Base-by-base conservation (phyloP, 1,284 basidiomycete genomes). In the Phenoliferia sp. region DNA sequence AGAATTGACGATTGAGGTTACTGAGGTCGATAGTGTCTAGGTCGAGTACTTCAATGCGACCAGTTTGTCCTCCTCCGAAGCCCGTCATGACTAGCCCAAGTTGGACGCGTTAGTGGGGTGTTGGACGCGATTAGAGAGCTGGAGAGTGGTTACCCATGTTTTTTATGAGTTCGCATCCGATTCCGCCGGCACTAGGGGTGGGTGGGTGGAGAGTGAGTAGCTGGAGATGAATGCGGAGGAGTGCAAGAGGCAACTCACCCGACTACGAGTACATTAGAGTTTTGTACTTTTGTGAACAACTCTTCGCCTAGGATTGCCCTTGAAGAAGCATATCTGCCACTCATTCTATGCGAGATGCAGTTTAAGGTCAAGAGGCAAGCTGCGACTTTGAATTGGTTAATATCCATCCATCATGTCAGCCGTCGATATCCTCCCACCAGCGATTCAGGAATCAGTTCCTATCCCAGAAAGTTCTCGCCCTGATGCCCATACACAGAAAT, bases 11-110 rank as follows among this genome's bases (percentile, higher is more conserved):
- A 78, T 99, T 99, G 62, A 99, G 83, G 79, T 99, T 99, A 62
- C 94, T 97, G 35, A 99, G 85, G 84, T 99, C 96, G 80, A 99
- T 99, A 9, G 95, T 99, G 81, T 99, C 96, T 68, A 99, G 84
- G 81, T 99, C 96, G 72, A 99, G 85, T 75, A 73, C 58, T 28
- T 67, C 56, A 44, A 73, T 68, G 16, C 35, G 22, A 34, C 68
- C 72, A 17, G 44, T 50, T 2, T 29, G 4, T 48, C 59, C 61
- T n/a, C 50, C 59, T 35, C 64, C 70, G 31, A 65, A 72, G 22
- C 72, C 72, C 15, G 65, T 66, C 72, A 73, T 78, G 68, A 70
- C 72, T 73, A 33, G 56, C 2, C 28, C 28, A 22, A 56, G 39
- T 29, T 15, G 3, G 33, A 2, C 44, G 35, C 59, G 44, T 32